Percentiles rank a stretch among this genome's conserved stretches.
These are phyloP conservation scores for Amanita pseudoporphyria DNA, from an alignment of 768 basidiomycete species.

Conservation along the genomic window DNA sequence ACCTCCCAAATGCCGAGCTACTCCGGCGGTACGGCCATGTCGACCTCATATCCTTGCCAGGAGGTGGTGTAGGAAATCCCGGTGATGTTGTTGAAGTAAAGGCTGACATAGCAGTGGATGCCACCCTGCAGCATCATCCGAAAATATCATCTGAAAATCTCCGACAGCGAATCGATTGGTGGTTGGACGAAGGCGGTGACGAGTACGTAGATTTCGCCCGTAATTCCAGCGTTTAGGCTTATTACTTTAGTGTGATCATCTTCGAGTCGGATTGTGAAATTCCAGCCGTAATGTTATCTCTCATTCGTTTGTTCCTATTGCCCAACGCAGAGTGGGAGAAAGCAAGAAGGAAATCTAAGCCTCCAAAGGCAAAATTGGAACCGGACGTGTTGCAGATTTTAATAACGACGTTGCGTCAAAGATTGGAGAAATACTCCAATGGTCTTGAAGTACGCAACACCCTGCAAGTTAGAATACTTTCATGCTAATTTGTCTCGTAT, in stretches of 20 bases:
- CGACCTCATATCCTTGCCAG: conserved; percentile 54
- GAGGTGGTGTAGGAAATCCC: conserved; percentile 54
- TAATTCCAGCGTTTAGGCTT: conserved; percentile 1
- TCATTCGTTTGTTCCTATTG: conserved; percentile 55
- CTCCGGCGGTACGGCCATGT: conserved; percentile 93
- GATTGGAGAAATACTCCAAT: conserved; percentile 49
- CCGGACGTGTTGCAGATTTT: conserved; percentile 35
- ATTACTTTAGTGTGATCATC: conserved; percentile 39
- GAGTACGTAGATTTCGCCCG: conserved; percentile 46
- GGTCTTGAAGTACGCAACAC: conserved; percentile 41
- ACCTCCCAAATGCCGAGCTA: conserved; percentile 86
- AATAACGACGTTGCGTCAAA: conserved; percentile 34
- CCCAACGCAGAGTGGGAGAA: conserved; percentile 50
- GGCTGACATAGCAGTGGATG: conserved; percentile 56
- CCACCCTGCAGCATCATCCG: conserved; percentile 18
- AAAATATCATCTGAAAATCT: conserved; percentile 17
- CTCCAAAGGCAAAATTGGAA: conserved; percentile 65
- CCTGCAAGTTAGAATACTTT: neutral
- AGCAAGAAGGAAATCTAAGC: conserved; percentile 48
- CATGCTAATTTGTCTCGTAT: neutral
- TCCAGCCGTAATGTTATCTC: conserved; percentile 50
- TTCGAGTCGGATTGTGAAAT: conserved; percentile 42
- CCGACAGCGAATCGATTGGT: conserved; percentile 79
- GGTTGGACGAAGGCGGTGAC: conserved; percentile 84
- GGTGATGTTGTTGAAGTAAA: conserved; percentile 71